These are phyloP conservation scores for Alisma plantagoaquatica DNA, from an alignment of 106 monocot species.

Conservation along the genomic window DNA sequence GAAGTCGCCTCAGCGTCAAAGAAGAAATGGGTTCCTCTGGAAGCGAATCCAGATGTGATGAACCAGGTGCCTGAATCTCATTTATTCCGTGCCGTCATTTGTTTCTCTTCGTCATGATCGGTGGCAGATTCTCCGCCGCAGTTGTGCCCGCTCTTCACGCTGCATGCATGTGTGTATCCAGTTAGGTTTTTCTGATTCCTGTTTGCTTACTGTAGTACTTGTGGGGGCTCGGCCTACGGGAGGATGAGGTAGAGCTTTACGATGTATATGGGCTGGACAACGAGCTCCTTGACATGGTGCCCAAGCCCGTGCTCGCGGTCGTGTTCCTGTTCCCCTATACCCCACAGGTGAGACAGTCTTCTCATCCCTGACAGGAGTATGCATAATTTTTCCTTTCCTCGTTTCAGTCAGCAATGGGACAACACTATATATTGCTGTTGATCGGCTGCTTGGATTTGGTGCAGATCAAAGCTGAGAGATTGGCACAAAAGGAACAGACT, in stretches of 20 bases:
- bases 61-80: slow-evolving; percentile 38
- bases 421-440: background rate
- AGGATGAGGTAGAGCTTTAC: slow-evolving; percentile 68
- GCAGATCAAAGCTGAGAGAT: slow-evolving; percentile 15
- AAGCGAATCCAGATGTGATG: slow-evolving; percentile 78
- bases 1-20: slow-evolving; percentile 1
- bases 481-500: background rate
- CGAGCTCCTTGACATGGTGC: slow-evolving; percentile 82
- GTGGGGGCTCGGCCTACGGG: slow-evolving; percentile 81
- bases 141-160: too few relatives aligned
- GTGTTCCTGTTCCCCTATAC: slow-evolving; percentile 69
- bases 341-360: background rate
- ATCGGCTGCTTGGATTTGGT: background rate
- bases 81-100: background rate
- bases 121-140: too few relatives aligned
- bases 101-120: too few relatives aligned
- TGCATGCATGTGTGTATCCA: too few relatives aligned
- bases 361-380: too few relatives aligned
- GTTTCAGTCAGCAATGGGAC: too few relatives aligned
- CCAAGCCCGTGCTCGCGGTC: slow-evolving; percentile 89
- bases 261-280: slow-evolving; percentile 91
- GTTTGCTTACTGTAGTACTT: slow-evolving; percentile 43
- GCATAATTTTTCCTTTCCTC: too few relatives aligned
- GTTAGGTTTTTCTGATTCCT: background rate
- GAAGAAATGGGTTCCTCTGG: slow-evolving; percentile 72